These are phyloP conservation scores for Xylaria venustula DNA, from an alignment of 495 filamentous ascomycete genomes.

Conservation along the genomic window DNA sequence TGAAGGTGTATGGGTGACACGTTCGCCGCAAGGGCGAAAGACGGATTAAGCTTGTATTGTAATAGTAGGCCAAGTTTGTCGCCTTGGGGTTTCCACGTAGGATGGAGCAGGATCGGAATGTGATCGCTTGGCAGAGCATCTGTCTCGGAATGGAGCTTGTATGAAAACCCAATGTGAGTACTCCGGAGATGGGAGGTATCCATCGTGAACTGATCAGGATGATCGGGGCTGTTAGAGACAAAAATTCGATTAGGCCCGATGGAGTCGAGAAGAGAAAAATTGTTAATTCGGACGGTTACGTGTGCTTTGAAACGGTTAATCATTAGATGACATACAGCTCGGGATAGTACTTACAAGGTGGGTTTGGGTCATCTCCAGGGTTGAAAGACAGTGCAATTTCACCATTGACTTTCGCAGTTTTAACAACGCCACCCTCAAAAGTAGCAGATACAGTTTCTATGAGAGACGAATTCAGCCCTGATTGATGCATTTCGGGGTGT, in stretches of 20 bases:
- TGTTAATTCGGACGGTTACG: slow-evolving; percentile 80
- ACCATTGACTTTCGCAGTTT: slow-evolving; percentile 73
- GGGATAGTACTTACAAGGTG: slow-evolving; percentile 31
- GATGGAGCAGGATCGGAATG: slow-evolving; percentile 72
- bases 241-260: slow-evolving; percentile 94
- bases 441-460: slow-evolving; percentile 87
- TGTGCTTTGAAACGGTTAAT: slow-evolving; percentile 35
- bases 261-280: slow-evolving; percentile 86
- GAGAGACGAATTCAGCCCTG: slow-evolving; percentile 85
- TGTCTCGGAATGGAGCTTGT: slow-evolving; percentile 78
- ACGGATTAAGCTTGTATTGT: slow-evolving; percentile 81
- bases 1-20: slow-evolving; percentile 60
- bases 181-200: slow-evolving; percentile 65
- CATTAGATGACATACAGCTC: too few species aligned
- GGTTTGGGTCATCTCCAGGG: slow-evolving; percentile 45
- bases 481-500: slow-evolving; percentile 79
- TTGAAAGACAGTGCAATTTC: slow-evolving; percentile 91
- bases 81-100: slow-evolving; percentile 80
- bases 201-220: slow-evolving; percentile 77
- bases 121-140: slow-evolving; percentile 53
- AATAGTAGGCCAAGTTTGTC: slow-evolving; percentile 81
- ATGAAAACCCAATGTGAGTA: slow-evolving; percentile 86
- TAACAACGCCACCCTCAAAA: slow-evolving; percentile 71
- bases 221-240: slow-evolving; percentile 66
- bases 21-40: slow-evolving; percentile 45